These are phyloP conservation scores for Eucalyptus melliodora DNA, from an alignment of 345 rosid species.

Conservation along the genomic window DNA sequence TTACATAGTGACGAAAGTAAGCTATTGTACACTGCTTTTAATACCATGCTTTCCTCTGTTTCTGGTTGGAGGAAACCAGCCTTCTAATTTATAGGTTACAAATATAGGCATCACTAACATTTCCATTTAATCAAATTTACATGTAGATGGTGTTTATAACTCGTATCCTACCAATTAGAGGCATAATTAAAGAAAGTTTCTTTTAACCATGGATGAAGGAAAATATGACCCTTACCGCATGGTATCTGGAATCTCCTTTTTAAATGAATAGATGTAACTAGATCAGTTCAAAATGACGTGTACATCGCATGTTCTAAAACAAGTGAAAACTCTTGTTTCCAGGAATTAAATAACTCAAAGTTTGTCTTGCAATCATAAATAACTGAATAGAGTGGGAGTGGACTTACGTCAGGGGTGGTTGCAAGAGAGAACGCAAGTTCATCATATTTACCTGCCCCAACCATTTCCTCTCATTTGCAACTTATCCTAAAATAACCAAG, in stretches of 20 bases:
- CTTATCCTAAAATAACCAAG: not conserved
- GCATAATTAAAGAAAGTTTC: not conserved
- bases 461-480: not conserved
- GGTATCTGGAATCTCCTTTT: not conserved
- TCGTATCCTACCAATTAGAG: not conserved
- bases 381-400: not conserved
- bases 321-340: not conserved
- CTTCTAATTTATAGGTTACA: not conserved
- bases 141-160: not conserved
- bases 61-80: not conserved
- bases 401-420: not conserved
- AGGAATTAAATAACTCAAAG: not conserved
- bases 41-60: not conserved
- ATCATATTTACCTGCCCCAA: not conserved
- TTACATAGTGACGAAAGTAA: not conserved
- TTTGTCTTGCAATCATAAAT: not conserved
- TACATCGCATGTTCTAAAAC: not conserved
- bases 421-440: not conserved
- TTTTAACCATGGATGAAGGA: not conserved
- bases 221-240: fast-evolving
- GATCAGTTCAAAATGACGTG: not conserved
- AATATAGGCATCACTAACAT: not conserved
- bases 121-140: not conserved
- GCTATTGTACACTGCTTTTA: not conserved
- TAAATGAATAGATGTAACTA: not conserved